Percentiles rank a stretch among this genome's conserved stretches.
These are phyloP conservation scores for Penicillium concentricum DNA, from an alignment of 2,329 filamentous ascomycete genomes.

Conservation along the genomic window DNA sequence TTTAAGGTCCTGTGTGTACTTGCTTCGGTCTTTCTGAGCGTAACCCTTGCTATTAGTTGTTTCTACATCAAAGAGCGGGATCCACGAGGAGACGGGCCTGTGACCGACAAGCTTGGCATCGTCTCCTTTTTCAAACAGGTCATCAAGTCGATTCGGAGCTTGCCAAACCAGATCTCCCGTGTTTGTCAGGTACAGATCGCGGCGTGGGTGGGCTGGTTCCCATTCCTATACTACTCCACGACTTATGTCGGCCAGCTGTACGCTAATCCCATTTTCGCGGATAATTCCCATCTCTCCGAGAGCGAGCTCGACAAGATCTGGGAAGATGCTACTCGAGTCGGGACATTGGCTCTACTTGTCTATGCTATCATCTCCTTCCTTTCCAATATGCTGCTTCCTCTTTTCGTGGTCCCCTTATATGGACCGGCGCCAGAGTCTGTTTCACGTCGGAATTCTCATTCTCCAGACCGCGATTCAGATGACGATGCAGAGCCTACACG, in stretches of 20 bases:
- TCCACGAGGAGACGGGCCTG: slow-evolving; percentile 67
- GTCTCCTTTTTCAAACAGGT: slow-evolving; percentile 77
- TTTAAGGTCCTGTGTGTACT: slow-evolving; percentile 91
- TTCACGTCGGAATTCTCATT: background rate
- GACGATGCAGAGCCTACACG: slow-evolving; percentile 23
- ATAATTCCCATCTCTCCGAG: slow-evolving; percentile 74
- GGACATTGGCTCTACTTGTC: slow-evolving; percentile 83
- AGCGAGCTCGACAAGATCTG: slow-evolving; percentile 76
- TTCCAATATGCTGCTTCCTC: slow-evolving; percentile 79
- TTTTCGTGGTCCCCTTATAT: slow-evolving; percentile 82
- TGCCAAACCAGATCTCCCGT: slow-evolving; percentile 77
- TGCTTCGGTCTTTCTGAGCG: slow-evolving; percentile 69
- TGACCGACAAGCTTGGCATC: slow-evolving; percentile 63
- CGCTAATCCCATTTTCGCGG: slow-evolving; percentile 74
- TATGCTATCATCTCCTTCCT: slow-evolving; percentile 82
- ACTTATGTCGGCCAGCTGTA: slow-evolving; percentile 94
- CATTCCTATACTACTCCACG: slow-evolving; percentile 91
- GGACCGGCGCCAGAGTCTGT: slow-evolving; percentile 19
- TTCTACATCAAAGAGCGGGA: slow-evolving; percentile 73
- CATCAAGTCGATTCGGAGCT: slow-evolving; percentile 69
- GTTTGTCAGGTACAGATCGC: slow-evolving; percentile 82
- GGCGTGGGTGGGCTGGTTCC: slow-evolving; percentile 94
- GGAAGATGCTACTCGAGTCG: slow-evolving; percentile 80
- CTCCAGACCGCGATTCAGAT: slow-evolving; percentile 5
- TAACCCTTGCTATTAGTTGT: slow-evolving; percentile 71